Base-by-base conservation (phyloP, 352 stramenopile species). In the Hyaloperonospora brassicae region DNA sequence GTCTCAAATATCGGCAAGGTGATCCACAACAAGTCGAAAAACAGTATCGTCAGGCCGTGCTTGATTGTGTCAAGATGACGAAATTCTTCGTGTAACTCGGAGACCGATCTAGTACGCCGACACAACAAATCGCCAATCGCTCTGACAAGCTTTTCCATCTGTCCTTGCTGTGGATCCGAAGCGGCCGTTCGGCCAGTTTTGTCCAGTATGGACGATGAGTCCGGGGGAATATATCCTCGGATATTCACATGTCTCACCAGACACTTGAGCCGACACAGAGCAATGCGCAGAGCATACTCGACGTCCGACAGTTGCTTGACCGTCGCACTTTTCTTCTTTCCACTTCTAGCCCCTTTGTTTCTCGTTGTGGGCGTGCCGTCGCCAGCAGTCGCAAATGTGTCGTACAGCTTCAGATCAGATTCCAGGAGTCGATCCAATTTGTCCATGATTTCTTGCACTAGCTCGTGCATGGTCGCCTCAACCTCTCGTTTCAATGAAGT, bases 401-500 rank as follows among this genome's bases (percentile, higher is more conserved):
- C 57, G 21, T 65, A 68, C 17, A 86, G 39, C 40, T 65, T 76
- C 27, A 61, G 50, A 40, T 94, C 82, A 39, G 76, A 70, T 53
- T 80, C 55, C 6, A 93, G 53, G 10, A 72, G 58, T 17, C 72
- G 58, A 40, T 77, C 63, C 1, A 76, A 55, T 46, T 88, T 85
- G 21, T 89, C 80, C 5, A 89, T 60, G 11, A 87, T 49, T 22
- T 79, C 68, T 66, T 90, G 79, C 22, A 81, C 47, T 2, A 95
- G 57, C 52, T 93, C 79, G 36, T 79, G 77, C 8, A 91, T 59
- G n/a, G 86, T 76, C 25, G 86, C 58, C 47, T 89, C 81, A 2
- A 76, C 78, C 58, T 93, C 82, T 22, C 83, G 73, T 65, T 87
- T 89, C 21, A 92, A 61, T 35, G 84, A 81, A 44, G 83, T 73